Percentiles rank a stretch among this genome's conserved stretches.
phyloP scores from a whole-genome alignment of 163 green algal genomes.

The Chlamydomonas reinhardtii region DNA sequence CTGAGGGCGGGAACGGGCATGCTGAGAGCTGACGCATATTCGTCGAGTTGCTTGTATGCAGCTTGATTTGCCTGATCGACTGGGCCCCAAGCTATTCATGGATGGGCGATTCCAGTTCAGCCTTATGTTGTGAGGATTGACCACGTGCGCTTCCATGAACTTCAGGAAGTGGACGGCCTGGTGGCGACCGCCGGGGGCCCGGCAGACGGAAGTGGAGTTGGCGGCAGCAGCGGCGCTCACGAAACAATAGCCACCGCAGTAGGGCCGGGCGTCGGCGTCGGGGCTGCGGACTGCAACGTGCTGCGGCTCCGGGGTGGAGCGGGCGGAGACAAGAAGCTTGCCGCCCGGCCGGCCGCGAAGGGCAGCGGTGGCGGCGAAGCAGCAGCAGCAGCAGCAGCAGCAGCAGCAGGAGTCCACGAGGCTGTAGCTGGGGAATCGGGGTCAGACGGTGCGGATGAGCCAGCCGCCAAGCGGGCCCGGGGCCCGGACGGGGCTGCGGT shows the following conservation, averaged over 20 bases:
- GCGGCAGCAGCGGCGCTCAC: background rate
- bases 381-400: background rate
- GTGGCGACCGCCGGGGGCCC: background rate
- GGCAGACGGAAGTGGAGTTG: background rate
- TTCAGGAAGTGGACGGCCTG: background rate
- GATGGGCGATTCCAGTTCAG: too few relatives aligned
- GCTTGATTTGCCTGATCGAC: too few relatives aligned
- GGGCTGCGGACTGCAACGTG: background rate
- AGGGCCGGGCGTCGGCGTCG: too few relatives aligned
- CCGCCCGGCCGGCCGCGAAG: background rate
- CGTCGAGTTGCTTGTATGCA: too few relatives aligned
- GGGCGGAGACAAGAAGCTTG: background rate
- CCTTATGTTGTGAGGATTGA: too few relatives aligned
- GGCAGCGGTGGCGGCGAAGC: background rate
- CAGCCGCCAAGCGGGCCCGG: background rate
- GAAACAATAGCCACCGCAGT: background rate
- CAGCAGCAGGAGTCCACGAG: background rate
- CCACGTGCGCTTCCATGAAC: too few relatives aligned
- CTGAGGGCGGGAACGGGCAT: too few relatives aligned
- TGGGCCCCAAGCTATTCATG: too few relatives aligned
- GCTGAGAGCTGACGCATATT: background rate
- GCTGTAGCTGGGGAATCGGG: background rate
- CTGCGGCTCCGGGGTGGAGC: constrained; percentile 11
- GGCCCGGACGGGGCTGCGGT: background rate
- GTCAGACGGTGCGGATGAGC: background rate